phyloP scores from a whole-genome alignment of 2,329 filamentous ascomycete genomes.

The Teratosphaeria viscida region DNA sequence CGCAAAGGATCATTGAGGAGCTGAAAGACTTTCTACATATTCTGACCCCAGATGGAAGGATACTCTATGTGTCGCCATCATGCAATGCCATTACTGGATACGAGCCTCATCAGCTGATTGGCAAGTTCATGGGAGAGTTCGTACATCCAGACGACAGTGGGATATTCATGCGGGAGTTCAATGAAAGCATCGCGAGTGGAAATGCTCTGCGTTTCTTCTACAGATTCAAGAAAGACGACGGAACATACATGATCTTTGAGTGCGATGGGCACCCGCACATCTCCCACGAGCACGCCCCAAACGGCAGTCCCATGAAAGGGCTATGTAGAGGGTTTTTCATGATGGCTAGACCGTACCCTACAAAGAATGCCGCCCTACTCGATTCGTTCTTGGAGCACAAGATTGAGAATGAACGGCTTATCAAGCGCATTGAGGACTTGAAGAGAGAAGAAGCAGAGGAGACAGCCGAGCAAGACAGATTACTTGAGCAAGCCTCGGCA shows the following conservation, averaged over 20 bases:
- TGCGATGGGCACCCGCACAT: slow-evolving; percentile 88
- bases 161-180: slow-evolving; percentile 77
- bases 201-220: slow-evolving; percentile 76
- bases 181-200: slow-evolving; percentile 77
- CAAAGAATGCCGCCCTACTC: slow-evolving; percentile 70
- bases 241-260: slow-evolving; percentile 70
- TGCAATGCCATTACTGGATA: slow-evolving; percentile 67
- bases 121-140: slow-evolving; percentile 67
- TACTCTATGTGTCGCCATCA: slow-evolving; percentile 78
- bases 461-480: slow-evolving; percentile 52
- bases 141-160: slow-evolving; percentile 78
- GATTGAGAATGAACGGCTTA: slow-evolving; percentile 84
- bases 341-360: slow-evolving; percentile 83
- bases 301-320: slow-evolving; percentile 32
- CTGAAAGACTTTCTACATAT: slow-evolving; percentile 82
- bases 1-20: slow-evolving; percentile 79
- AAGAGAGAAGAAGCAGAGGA: slow-evolving; percentile 79
- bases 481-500: slow-evolving; percentile 31
- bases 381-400: slow-evolving; percentile 96
- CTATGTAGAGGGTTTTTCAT: slow-evolving; percentile 88
- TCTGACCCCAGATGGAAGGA: slow-evolving; percentile 70
- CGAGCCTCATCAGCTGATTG: slow-evolving; percentile 56
- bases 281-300: slow-evolving; percentile 43
- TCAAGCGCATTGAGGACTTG: slow-evolving; percentile 73
- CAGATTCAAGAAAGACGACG: slow-evolving; percentile 66